Evolutionary conservation across 306 rosid species (phyloP).

Genomic region (Lathyrus oleraceus): DNA sequence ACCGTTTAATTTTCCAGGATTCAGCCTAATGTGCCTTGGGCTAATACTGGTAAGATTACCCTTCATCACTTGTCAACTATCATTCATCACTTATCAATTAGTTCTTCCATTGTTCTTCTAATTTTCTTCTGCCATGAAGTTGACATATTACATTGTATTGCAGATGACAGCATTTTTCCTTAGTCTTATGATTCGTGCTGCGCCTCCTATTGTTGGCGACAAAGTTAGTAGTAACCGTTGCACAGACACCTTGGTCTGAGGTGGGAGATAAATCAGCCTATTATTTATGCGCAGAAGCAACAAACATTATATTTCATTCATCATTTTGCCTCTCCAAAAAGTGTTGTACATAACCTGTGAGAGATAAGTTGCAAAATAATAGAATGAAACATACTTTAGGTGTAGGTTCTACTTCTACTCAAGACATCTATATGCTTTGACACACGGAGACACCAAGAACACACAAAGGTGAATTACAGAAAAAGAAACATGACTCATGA

Average conservation of each 20-base stretch:
- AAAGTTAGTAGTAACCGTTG: constrained; percentile 29
- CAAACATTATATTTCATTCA: neutral
- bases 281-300: neutral
- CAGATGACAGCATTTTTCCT: constrained; percentile 74
- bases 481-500: constrained; percentile 20
- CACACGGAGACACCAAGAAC: constrained; percentile 11
- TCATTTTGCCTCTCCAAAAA: constrained; percentile 31
- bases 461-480: neutral
- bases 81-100: no score
- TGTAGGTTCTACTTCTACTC: neutral
- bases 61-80: neutral
- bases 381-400: constrained; percentile 11
- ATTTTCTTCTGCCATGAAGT: constrained; percentile 8
- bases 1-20: constrained; percentile 85
- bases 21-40: constrained; percentile 75
- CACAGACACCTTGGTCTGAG: constrained; percentile 47
- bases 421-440: neutral
- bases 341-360: constrained; percentile 18
- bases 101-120: no score
- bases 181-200: constrained; percentile 55
- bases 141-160: constrained; percentile 33
- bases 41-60: constrained; percentile 53
- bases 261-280: neutral
- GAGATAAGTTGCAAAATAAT: constrained; percentile 7
- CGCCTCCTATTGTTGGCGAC: constrained; percentile 43